Percentiles rank a stretch among this genome's conserved stretches.
Conservation (phyloP, 441 rosid species). For the Bruguiera hainesii region DNA sequence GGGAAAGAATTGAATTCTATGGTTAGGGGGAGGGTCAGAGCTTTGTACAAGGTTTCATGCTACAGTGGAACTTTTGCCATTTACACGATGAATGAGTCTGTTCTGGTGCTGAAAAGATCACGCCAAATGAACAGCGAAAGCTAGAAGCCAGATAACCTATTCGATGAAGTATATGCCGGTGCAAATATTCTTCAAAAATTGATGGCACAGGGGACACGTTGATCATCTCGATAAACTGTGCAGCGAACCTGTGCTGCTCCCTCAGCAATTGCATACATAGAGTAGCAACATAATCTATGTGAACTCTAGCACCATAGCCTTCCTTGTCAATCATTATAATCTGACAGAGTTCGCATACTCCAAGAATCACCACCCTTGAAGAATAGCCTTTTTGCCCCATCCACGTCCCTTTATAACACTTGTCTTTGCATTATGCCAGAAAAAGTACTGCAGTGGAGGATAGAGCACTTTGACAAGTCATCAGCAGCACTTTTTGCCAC, state of each 20-base stretch:
- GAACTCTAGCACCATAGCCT: background rate
- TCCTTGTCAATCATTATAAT: too few relatives aligned
- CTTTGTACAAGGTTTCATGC: constrained; percentile 53
- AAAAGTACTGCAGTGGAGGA: constrained; percentile 12
- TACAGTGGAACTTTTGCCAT: constrained; percentile 30
- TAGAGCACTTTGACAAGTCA: constrained; percentile 19
- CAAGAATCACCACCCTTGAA: constrained; percentile 25
- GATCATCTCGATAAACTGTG: constrained; percentile 16
- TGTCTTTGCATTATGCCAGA: constrained; percentile 6
- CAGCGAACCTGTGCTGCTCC: constrained; percentile 10
- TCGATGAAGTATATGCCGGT: constrained; percentile 10
- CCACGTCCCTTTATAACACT: constrained; percentile 19
- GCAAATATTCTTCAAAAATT: constrained; percentile 19
- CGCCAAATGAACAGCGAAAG: constrained; percentile 29
- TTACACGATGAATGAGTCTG: constrained; percentile 30
- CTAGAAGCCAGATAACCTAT: constrained; percentile 20
- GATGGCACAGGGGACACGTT: constrained; percentile 14
- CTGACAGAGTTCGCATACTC: background rate
- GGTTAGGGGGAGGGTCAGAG: constrained; percentile 40
- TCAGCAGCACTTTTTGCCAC: constrained; percentile 20
- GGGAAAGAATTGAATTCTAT: constrained; percentile 45
- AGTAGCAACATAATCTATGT: constrained; percentile 5
- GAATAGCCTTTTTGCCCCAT: constrained; percentile 17
- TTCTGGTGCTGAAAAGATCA: constrained; percentile 30
- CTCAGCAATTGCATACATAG: background rate